A percentile compares a stretch with the other conserved stretches of the same genome.
Evolutionary conservation across 768 basidiomycete species (phyloP).

Genomic region (Boletus eberwhitei): DNA sequence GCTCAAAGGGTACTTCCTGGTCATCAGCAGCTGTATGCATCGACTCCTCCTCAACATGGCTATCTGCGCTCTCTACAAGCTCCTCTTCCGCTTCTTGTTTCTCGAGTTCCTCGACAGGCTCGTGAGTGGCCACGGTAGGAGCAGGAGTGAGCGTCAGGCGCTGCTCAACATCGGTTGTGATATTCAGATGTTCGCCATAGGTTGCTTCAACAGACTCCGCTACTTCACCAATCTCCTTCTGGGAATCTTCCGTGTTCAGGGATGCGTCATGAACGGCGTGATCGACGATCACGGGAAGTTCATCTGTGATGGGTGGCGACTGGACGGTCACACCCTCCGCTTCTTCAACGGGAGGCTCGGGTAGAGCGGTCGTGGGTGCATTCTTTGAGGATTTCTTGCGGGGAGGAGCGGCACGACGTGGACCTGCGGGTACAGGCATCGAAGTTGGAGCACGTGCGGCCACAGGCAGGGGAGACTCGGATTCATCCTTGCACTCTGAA

Average conservation of each 20-base stretch:
- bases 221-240: constrained; percentile 11
- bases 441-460: constrained; percentile 43
- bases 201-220: neutral
- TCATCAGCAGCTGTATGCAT: constrained; percentile 3
- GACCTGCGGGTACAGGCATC: constrained; percentile 74
- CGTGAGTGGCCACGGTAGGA: constrained; percentile 1
- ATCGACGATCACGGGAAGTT: constrained; percentile 5
- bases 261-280: neutral
- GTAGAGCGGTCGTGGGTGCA: constrained; percentile 33
- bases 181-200: neutral
- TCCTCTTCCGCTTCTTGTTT: constrained; percentile 16
- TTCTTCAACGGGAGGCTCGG: constrained; percentile 27
- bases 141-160: neutral
- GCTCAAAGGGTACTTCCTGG: constrained; percentile 1
- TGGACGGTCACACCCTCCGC: constrained; percentile 1
- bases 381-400: constrained; percentile 61
- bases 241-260: constrained; percentile 4
- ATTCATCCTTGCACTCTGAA: constrained; percentile 22
- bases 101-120: constrained; percentile 6
- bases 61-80: constrained; percentile 1
- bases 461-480: constrained; percentile 29
- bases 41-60: neutral
- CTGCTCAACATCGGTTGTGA: neutral
- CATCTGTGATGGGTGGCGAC: constrained; percentile 1
- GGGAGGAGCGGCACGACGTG: constrained; percentile 73